phyloP scores from a whole-genome alignment of 2,329 filamentous ascomycete genomes.

The Fusarium paranaense region DNA sequence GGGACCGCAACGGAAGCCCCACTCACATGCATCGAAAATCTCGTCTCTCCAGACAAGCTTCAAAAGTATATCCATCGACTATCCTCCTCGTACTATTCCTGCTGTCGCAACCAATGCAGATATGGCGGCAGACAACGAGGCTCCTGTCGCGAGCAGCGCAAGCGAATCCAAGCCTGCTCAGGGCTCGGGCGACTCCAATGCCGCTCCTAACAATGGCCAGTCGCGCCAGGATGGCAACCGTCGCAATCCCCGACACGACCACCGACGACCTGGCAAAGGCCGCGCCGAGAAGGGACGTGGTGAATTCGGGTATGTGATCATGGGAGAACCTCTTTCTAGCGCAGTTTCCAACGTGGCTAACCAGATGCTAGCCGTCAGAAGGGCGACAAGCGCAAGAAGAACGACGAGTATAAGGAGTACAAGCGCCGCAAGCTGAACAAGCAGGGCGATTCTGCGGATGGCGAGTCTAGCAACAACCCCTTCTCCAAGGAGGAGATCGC shows the following conservation, averaged over 20 bases:
- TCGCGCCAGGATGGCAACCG: constrained; percentile 39
- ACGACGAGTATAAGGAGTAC: constrained; percentile 54
- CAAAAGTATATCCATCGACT: constrained; percentile 22
- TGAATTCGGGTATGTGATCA: constrained; percentile 46
- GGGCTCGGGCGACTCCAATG: constrained; percentile 36
- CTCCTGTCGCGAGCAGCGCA: constrained; percentile 43
- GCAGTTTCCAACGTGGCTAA: constrained; percentile 49
- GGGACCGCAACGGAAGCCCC: constrained; percentile 38
- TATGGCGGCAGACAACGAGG: constrained; percentile 49
- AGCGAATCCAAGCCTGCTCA: constrained; percentile 25
- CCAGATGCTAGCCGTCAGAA: constrained; percentile 51
- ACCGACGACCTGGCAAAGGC: constrained; percentile 44
- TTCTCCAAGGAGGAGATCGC: constrained; percentile 85
- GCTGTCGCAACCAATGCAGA: constrained; percentile 46
- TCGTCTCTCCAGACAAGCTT: constrained; percentile 25
- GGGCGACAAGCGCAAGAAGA: constrained; percentile 54
- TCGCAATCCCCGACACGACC: constrained; percentile 46
- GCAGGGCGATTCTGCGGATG: constrained; percentile 48
- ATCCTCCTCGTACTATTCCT: not conserved
- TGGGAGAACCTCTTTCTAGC: constrained; percentile 1
- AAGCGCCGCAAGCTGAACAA: constrained; percentile 57
- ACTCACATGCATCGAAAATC: constrained; percentile 38
- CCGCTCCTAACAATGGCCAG: constrained; percentile 25
- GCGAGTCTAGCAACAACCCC: constrained; percentile 54
- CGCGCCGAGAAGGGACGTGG: constrained; percentile 47